A percentile compares a stretch with the other conserved stretches of the same genome.
Conservation (phyloP, 164 flowering plant genomes). For the Sedum album region DNA sequence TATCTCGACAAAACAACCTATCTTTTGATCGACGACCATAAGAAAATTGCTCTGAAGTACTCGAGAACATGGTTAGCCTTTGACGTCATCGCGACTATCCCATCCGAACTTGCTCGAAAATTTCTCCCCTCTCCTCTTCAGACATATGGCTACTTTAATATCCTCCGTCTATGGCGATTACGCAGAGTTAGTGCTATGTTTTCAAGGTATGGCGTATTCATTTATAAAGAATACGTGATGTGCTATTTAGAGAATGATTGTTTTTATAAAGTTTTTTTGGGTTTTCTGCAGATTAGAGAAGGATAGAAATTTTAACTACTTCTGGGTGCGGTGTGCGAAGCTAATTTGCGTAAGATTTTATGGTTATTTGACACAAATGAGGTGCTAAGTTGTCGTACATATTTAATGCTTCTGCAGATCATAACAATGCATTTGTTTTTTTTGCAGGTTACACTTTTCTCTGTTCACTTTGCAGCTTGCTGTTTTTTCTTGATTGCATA, state of each 20-base stretch:
- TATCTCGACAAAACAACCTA: slow-evolving; percentile 45
- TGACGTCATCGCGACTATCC: slow-evolving; percentile 55
- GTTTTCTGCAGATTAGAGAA: slow-evolving; percentile 50
- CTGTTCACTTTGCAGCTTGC: slow-evolving; percentile 50
- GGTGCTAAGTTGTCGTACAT: neutral
- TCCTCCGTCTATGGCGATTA: slow-evolving; percentile 73
- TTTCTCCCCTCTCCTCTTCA: slow-evolving; percentile 23
- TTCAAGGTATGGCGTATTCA: slow-evolving; percentile 26
- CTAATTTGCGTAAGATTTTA: slow-evolving; percentile 57
- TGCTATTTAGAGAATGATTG: neutral
- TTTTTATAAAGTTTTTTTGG: neutral
- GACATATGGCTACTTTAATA: slow-evolving; percentile 40
- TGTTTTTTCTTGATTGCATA: slow-evolving; percentile 34
- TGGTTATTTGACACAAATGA: neutral
- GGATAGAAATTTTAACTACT: slow-evolving; percentile 45
- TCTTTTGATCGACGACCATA: slow-evolving; percentile 41
- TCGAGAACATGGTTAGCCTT: slow-evolving; percentile 35
- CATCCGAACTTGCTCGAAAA: slow-evolving; percentile 32
- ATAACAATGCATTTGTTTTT: neutral
- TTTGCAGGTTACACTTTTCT: slow-evolving; percentile 53
- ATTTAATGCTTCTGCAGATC: no score
- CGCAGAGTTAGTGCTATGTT: slow-evolving; percentile 57
- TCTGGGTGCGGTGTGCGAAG: slow-evolving; percentile 52
- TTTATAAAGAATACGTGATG: neutral
- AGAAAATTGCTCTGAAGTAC: slow-evolving; percentile 46